These are phyloP conservation scores for Cyclocybe aegerita DNA, from an alignment of 768 basidiomycete species.

Conservation along the genomic window DNA sequence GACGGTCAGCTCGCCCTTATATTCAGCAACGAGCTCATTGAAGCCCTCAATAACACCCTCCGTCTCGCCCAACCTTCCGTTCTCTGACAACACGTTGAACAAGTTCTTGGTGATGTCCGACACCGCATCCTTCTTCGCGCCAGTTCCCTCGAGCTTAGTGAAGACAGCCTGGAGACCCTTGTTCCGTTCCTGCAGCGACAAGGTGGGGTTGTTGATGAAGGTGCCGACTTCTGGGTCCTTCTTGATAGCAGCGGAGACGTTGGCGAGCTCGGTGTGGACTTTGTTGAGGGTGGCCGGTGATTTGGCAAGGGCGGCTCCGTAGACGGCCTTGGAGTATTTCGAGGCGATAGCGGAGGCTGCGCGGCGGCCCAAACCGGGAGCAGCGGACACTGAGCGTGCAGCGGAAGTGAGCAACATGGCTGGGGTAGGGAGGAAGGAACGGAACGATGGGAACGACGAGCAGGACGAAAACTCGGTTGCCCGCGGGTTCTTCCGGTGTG, in stretches of 20 bases:
- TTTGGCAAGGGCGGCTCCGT: constrained; percentile 78
- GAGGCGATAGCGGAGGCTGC: constrained; percentile 74
- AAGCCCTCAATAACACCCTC: constrained; percentile 89
- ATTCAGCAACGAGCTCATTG: constrained; percentile 81
- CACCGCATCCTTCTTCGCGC: constrained; percentile 69
- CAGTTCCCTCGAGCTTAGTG: constrained; percentile 59
- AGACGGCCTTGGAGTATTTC: constrained; percentile 85
- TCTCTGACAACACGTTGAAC: constrained; percentile 86
- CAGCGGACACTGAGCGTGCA: constrained; percentile 47
- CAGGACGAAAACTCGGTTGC: constrained; percentile 30
- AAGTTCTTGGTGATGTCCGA: constrained; percentile 92
- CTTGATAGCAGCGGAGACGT: constrained; percentile 69
- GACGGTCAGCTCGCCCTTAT: constrained; percentile 93
- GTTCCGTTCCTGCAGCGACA: constrained; percentile 75
- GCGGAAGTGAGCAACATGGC: constrained; percentile 58
- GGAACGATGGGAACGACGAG: constrained; percentile 22
- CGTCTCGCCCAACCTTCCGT: constrained; percentile 86
- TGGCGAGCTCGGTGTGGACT: constrained; percentile 81
- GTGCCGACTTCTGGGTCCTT: constrained; percentile 60
- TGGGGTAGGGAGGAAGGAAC: constrained; percentile 16
- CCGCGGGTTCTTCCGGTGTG: constrained; percentile 30
- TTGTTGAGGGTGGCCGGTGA: constrained; percentile 81
- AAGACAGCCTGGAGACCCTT: constrained; percentile 68
- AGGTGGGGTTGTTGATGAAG: constrained; percentile 89
- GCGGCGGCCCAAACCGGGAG: constrained; percentile 60